Evolutionary conservation across 352 stramenopile species (phyloP), one percentile per base, ranked within the genome.

Genomic region (Elongisporangium prolatum): DNA sequence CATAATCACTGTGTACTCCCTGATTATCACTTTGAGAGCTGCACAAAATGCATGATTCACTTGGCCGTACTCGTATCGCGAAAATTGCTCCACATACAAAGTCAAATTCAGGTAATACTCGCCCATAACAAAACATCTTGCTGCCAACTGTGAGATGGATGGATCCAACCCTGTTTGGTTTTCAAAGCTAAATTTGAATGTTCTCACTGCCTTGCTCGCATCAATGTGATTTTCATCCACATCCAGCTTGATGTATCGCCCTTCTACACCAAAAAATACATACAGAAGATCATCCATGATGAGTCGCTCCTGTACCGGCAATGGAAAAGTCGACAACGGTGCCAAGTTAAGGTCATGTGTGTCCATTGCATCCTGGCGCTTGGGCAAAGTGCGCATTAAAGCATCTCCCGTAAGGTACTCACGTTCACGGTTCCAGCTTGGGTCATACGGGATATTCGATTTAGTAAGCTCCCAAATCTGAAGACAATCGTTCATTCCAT

Each of bases 41-140:
- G 95, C 95, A 47, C 89, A 97, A 52, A 99, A 88, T 9, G 94
- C 91, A 69, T 98, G 96, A 40, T 91, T 97, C 11, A 98, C 90
- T 72, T 93, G 83, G 0, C 96, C 96, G 62, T 96, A 97, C 69
- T 98, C 95, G 59, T 95, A 92, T 21, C 88, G 71, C 28, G 82
- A 88, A 52, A 81, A 89, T 28, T 89, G 76, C 53, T 96, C 86
- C 22, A 96, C 76, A 52, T 92, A 96, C 11, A 88, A 56, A 17
- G 52, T 78, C 20, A 93, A 50, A 53, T 88, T 86, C 21, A 96
- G 63, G 49, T 91, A 96, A 58, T 78, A 91, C 57, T 93, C 82
- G 20, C 86, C 84, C 38, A 96, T 54, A 7, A 69, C 61, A 21
- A 96, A 72, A 55, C 85, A 92, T 7, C 86, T 67, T 10, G 79